Conservation (phyloP, 169 alveolate genomes). For the Amoebophrya sp. region DNA sequence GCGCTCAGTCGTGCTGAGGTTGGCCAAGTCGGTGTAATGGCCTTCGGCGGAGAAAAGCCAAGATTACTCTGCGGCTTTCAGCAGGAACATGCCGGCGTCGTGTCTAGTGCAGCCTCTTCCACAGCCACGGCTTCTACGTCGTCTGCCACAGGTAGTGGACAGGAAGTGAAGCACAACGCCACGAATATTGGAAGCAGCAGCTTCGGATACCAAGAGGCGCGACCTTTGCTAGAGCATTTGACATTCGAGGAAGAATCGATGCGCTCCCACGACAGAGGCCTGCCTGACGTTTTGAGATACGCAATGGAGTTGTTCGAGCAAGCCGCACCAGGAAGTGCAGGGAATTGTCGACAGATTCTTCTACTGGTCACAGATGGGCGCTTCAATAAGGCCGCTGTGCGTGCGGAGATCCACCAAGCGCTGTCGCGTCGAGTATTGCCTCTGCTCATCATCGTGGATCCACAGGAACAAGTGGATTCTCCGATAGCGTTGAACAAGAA, state of each 20-base stretch:
- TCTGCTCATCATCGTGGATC: not conserved
- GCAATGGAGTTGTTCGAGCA: not conserved
- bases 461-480: not conserved
- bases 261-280: not conserved
- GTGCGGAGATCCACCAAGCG: not conserved
- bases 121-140: not conserved
- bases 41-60: not conserved
- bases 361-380: not conserved
- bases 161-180: not conserved
- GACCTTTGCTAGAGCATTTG: not conserved
- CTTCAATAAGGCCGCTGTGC: not conserved
- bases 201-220: not conserved
- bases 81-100: not conserved
- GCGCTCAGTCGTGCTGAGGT: constrained; percentile 3
- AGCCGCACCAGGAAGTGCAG: not conserved
- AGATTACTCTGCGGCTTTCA: not conserved
- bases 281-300: not conserved
- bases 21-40: not conserved
- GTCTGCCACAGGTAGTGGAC: no score
- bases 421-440: not conserved
- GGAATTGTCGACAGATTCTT: not conserved
- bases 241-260: constrained; percentile 15
- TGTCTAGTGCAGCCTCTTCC: not conserved
- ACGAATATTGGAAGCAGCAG: not conserved
- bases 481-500: no score